phyloP scores from a whole-genome alignment of 140 eudicot species.

The Flaveria floridana region DNA sequence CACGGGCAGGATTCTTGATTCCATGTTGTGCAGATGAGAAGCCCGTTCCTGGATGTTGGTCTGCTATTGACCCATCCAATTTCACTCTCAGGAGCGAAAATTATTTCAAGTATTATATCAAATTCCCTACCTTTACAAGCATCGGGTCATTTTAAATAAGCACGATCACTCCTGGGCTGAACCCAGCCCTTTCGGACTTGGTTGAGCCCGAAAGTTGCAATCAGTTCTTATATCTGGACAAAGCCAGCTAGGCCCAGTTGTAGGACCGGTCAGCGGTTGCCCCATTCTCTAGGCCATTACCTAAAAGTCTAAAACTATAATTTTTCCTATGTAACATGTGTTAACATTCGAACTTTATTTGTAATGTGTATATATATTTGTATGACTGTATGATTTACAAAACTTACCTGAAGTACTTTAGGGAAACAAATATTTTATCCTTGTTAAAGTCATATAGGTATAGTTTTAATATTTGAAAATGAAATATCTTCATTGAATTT shows the following conservation, averaged over 20 bases:
- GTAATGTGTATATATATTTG: not conserved
- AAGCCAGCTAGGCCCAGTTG: not conserved
- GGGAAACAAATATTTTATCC: not conserved
- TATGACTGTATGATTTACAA: not conserved
- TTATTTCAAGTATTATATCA: conserved; percentile 58
- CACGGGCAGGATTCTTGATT: conserved; percentile 71
- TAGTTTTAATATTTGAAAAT: not conserved
- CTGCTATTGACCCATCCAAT: conserved; percentile 66
- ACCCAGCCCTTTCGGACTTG: not conserved
- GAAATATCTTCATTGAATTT: not conserved
- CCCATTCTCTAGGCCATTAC: not conserved
- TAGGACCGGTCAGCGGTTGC: not conserved
- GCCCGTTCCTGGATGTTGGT: conserved; percentile 71
- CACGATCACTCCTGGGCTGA: not conserved
- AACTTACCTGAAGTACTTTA: too few species aligned
- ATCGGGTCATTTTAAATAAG: not conserved
- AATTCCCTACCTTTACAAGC: conserved; percentile 12
- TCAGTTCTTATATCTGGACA: not conserved
- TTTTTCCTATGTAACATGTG: not conserved
- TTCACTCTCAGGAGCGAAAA: conserved; percentile 78
- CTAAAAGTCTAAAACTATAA: not conserved
- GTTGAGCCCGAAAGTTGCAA: not conserved
- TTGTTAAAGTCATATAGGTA: not conserved
- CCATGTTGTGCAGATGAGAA: conserved; percentile 70
- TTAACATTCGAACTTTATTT: not conserved